These are phyloP conservation scores for Daldinia eschscholtzii DNA, from an alignment of 2,329 filamentous ascomycete genomes.

Conservation along the genomic window DNA sequence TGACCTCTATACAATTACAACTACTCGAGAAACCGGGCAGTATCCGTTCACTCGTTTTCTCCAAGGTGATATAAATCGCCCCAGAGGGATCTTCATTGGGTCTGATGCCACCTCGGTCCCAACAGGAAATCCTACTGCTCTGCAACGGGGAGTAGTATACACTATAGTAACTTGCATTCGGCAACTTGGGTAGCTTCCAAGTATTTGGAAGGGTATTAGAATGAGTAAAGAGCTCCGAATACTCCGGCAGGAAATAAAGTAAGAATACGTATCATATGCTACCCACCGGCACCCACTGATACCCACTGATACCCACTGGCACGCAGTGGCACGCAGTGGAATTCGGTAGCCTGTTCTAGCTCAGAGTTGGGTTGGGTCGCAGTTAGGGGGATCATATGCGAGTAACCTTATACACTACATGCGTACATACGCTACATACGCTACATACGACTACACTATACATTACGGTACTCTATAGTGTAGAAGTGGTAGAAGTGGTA, in stretches of 20 bases:
- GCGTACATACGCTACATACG: neutral
- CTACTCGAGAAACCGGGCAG: neutral
- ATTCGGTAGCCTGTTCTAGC: neutral
- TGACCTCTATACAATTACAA: neutral
- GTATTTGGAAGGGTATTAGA: constrained; percentile 1
- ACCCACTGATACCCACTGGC: neutral
- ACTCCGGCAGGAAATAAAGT: neutral
- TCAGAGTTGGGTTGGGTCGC: neutral
- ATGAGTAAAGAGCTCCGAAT: constrained; percentile 1
- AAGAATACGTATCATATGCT: neutral
- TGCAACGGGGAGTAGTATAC: neutral
- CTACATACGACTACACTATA: too few relatives aligned
- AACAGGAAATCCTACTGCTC: constrained; percentile 6
- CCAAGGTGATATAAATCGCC: constrained; percentile 10
- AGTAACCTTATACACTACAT: constrained; percentile 13
- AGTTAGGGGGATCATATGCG: constrained; percentile 17
- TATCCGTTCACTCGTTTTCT: neutral
- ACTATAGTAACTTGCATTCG: neutral
- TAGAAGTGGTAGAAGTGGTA: too few relatives aligned
- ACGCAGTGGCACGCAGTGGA: too few relatives aligned
- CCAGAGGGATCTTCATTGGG: constrained; percentile 1
- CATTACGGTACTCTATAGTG: constrained; percentile 6
- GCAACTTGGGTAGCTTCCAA: constrained; percentile 1
- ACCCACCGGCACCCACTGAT: neutral
- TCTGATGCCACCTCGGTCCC: constrained; percentile 1